Evolutionary conservation across 2,329 filamentous ascomycete genomes (phyloP).

Genomic region (Hymenoscyphus fraxineus): DNA sequence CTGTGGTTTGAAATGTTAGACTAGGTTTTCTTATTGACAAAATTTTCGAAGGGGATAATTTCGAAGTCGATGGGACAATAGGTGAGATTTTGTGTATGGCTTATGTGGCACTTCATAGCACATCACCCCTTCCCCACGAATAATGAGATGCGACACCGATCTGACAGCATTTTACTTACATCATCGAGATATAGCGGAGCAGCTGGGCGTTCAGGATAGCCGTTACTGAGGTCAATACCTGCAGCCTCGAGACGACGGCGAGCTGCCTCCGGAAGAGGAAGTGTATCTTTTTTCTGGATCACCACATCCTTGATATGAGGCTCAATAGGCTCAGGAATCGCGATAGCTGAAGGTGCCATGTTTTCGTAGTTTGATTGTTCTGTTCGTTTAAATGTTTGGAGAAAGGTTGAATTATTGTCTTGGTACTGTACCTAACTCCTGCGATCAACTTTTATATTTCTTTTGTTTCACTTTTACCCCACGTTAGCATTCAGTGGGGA

Average conservation of each 20-base stretch:
- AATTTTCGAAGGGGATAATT: too few relatives aligned
- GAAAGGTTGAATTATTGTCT: not conserved
- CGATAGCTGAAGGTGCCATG: conserved; percentile 42
- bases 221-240: conserved; percentile 64
- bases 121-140: too few relatives aligned
- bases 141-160: too few relatives aligned
- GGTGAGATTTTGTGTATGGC: not conserved
- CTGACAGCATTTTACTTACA: conserved; percentile 45
- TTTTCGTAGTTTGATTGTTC: conserved; percentile 15
- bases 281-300: conserved; percentile 58
- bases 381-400: not conserved
- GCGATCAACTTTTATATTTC: conserved; percentile 3
- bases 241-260: conserved; percentile 61
- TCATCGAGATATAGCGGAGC: conserved; percentile 67
- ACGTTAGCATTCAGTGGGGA: not conserved
- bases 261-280: conserved; percentile 57
- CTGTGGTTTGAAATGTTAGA: not conserved
- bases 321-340: conserved; percentile 50
- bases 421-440: not conserved
- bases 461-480: conserved; percentile 2
- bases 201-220: conserved; percentile 68
- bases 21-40: not conserved
- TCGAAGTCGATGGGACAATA: too few relatives aligned
- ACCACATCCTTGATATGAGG: conserved; percentile 60
- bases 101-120: not conserved